phyloP scores from a whole-genome alignment of 192 early-diverging fungal genomes.

The Pecoramyces ruminantium region DNA sequence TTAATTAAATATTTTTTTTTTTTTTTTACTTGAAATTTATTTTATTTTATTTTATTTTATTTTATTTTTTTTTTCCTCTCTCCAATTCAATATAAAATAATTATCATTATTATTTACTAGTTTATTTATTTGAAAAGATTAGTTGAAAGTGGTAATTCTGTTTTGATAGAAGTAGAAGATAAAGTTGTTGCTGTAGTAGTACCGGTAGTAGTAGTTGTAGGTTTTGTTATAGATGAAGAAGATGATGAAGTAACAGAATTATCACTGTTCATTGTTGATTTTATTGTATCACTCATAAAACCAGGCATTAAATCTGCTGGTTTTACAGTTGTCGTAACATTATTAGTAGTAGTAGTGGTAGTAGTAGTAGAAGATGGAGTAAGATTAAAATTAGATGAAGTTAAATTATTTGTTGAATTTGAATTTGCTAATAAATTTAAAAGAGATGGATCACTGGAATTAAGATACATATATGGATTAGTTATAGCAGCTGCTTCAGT shows the following conservation, averaged over 20 bases:
- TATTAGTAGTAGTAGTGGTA: not conserved
- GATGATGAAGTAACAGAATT: not conserved
- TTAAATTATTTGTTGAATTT: too few relatives aligned
- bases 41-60: not conserved
- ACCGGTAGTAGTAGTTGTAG: not conserved
- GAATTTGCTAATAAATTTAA: too few relatives aligned
- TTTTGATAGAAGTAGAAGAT: not conserved
- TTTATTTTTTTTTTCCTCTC: not conserved
- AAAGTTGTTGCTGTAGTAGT: not conserved
- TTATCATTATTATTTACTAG: too few relatives aligned
- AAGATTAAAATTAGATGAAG: not conserved
- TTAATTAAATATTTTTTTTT: too few relatives aligned
- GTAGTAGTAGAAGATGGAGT: not conserved
- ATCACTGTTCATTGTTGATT: not conserved
- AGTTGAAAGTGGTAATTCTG: not conserved
- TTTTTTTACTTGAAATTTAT: too few relatives aligned
- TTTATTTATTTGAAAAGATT: not conserved
- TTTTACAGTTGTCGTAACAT: not conserved
- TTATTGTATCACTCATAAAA: not conserved
- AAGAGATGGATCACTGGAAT: not conserved
- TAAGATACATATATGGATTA: not conserved
- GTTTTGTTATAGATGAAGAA: not conserved
- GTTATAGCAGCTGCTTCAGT: not conserved
- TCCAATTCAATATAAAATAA: too few relatives aligned
- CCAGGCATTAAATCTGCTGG: not conserved